Base-by-base conservation (phyloP, 805 yeast species). In the Candida lessepsii region DNA sequence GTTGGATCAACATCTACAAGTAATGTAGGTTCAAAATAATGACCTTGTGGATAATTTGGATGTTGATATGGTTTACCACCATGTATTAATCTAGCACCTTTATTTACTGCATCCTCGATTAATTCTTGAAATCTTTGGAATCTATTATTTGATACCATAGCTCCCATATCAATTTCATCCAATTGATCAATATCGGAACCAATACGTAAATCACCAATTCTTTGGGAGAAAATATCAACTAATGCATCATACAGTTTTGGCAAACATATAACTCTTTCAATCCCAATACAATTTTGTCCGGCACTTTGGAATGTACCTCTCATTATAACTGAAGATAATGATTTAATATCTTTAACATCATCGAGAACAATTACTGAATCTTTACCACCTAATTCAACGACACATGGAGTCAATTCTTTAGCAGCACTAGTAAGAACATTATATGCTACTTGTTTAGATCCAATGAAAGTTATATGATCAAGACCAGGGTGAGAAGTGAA, bases 281-380 rank as follows among this genome's bases (percentile, higher is more conserved):
- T 86, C 27, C 99, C 98, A 54, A 93, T 93, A 67, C 99, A 93
- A 59, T 93, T 93, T 65, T 93, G 99, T 9, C 99, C 99, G 0
- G 96, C 86, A 39, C 96, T 85, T 65, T 93, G 99, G 69, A 91
- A 93, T 0, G 96, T 83, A 25, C 99, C 99, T 56, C 99, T 75
- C 83, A 93, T 75, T 28, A 93, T 75, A 18, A 89, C 80, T 11
- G 96, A 86, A 0, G 72, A 54, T 16, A 69, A 50, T 0, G 96
- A 81, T 20, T 65, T 56, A 19, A 65, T 49, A 48, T 81, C 79
- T 46, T 77, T 68, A 28, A 78, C 83, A 50, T 87, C 93, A 54
- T 91, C 97, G 48, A 93, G 73, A 3, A 90, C 88, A 37, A 93
- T 73, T 15, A 88, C 78, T 0, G 97, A 84, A 60, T 93, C 99